Conservation (phyloP, 139 green algal species). For the Marvania coccoides region DNA sequence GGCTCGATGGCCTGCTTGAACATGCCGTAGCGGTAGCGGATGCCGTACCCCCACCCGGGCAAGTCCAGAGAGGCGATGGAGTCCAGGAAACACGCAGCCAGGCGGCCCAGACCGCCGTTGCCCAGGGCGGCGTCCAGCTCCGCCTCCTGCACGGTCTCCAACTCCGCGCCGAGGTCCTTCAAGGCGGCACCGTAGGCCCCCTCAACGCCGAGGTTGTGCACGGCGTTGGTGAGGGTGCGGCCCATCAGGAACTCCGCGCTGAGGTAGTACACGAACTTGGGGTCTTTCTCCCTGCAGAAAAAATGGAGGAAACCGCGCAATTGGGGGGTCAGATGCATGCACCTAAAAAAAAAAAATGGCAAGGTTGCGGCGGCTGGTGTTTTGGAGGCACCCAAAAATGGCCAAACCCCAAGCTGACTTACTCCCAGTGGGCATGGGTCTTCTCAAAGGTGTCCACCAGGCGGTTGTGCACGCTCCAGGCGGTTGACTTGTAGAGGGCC, state of each 20-base stretch:
- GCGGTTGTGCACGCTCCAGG: constrained; percentile 70
- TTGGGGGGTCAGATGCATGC: background rate
- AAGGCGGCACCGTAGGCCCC: constrained; percentile 64
- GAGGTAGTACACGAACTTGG: constrained; percentile 98
- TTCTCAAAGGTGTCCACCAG: constrained; percentile 78
- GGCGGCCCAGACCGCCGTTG: constrained; percentile 95
- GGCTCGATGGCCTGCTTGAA: constrained; percentile 78
- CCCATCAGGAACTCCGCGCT: constrained; percentile 95
- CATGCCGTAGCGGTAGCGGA: constrained; percentile 99
- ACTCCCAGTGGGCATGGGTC: constrained; percentile 79
- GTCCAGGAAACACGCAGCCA: constrained; percentile 98
- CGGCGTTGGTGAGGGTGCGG: constrained; percentile 84
- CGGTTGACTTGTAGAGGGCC: background rate
- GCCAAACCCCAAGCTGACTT: constrained; percentile 12
- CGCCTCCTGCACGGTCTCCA: constrained; percentile 34
- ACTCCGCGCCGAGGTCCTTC: constrained; percentile 14
- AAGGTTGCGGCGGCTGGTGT: background rate
- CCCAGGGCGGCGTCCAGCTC: constrained; percentile 89
- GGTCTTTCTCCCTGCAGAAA: constrained; percentile 44
- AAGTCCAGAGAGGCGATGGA: constrained; percentile 93
- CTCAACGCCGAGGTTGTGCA: constrained; percentile 91
- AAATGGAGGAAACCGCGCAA: too few species aligned
- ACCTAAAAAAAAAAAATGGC: background rate
- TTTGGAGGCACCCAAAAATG: background rate
- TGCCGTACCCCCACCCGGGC: constrained; percentile 96